A percentile compares a stretch with the other conserved stretches of the same genome.
phyloP scores from a whole-genome alignment of 768 basidiomycete genomes.

The Xanthoconium purpureum region DNA sequence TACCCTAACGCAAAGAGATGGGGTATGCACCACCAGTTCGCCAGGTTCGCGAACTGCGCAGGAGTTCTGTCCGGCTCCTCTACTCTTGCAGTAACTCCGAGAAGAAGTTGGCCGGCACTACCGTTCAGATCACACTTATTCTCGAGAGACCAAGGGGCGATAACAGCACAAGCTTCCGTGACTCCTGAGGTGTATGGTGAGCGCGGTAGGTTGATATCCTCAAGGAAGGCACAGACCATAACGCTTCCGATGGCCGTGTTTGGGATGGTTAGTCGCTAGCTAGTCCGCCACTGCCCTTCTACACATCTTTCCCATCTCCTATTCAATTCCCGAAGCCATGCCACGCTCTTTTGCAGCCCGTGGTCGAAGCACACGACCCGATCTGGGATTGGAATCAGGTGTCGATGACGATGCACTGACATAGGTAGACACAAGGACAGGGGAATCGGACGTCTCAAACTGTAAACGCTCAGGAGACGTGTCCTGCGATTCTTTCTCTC shows the following conservation, averaged over 20 bases:
- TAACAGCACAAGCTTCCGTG: conserved; percentile 59
- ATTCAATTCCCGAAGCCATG: too few relatives aligned
- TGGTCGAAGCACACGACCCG: too few relatives aligned
- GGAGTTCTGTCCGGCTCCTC: conserved; percentile 56
- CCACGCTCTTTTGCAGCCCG: too few relatives aligned
- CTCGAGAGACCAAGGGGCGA: conserved; percentile 45
- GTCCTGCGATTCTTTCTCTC: too few relatives aligned
- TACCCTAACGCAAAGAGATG: conserved; percentile 60
- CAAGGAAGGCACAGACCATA: conserved; percentile 42
- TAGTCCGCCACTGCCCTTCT: too few relatives aligned
- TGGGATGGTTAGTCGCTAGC: conserved; percentile 43
- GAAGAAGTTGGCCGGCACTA: conserved; percentile 55
- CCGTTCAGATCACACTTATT: conserved; percentile 48
- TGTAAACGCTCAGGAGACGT: too few relatives aligned
- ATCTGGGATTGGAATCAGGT: too few relatives aligned
- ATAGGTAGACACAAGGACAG: too few relatives aligned
- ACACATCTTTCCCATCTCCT: too few relatives aligned
- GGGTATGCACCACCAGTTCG: conserved; percentile 58
- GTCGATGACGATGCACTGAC: too few relatives aligned
- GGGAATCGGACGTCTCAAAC: too few relatives aligned
- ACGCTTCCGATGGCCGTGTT: conserved; percentile 51
- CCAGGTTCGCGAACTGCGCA: conserved; percentile 57
- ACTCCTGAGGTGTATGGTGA: conserved; percentile 40
- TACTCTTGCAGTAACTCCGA: conserved; percentile 55
- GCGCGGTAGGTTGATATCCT: neutral